Conservation (phyloP, 164 flowering plant species). For the Akebia trifoliata region DNA sequence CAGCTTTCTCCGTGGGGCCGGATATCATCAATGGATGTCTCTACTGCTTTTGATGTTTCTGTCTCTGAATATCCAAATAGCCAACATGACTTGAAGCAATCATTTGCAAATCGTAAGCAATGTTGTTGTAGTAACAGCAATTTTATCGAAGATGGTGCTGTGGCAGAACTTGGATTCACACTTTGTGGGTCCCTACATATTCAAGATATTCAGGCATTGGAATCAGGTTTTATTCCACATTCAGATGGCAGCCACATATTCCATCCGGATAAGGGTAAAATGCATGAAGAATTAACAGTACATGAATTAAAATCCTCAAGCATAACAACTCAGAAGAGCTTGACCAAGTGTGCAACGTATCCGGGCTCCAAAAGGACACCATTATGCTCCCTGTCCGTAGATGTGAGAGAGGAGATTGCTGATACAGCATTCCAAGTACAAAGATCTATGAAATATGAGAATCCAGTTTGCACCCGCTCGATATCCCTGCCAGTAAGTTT, state of each 20-base stretch:
- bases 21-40: conserved; percentile 15
- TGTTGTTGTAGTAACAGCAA: background rate
- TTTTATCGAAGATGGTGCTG: background rate
- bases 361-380: conserved; percentile 21
- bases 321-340: conserved; percentile 17
- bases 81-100: conserved; percentile 6
- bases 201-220: conserved; percentile 19
- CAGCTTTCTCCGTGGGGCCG: conserved; percentile 8
- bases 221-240: background rate
- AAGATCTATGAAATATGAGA: background rate
- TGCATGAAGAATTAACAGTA: conserved; percentile 7
- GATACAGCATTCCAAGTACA: conserved; percentile 7
- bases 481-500: conserved; percentile 48
- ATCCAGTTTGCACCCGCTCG: conserved; percentile 21
- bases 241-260: conserved; percentile 1
- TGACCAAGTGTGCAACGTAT: conserved; percentile 36
- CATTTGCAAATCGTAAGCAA: background rate
- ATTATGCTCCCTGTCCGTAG: conserved; percentile 6
- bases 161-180: conserved; percentile 24
- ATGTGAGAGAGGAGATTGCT: conserved; percentile 19
- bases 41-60: background rate
- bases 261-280: conserved; percentile 1
- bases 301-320: background rate
- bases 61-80: conserved; percentile 6
- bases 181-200: conserved; percentile 17